Conservation (phyloP, 257 asterid genomes). For the Solanum bulbocastanum region DNA sequence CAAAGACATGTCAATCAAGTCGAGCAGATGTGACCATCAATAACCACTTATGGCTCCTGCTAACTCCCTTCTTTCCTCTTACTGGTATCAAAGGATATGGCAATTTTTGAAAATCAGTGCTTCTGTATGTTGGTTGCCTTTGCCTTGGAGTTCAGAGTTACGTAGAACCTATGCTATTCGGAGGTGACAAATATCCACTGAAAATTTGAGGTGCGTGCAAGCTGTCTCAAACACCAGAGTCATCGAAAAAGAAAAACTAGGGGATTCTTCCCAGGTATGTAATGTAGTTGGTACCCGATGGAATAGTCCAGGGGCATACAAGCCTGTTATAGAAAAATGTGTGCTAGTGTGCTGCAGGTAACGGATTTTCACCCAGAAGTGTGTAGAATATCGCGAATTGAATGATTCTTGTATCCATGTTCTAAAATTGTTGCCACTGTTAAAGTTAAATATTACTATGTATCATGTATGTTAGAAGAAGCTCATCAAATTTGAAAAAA, state of each 20-base stretch:
- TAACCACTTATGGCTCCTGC: neutral
- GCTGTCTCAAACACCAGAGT: neutral
- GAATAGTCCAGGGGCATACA: neutral
- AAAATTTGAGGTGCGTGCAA: neutral
- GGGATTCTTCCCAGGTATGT: neutral
- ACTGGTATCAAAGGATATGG: neutral
- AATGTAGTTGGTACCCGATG: neutral
- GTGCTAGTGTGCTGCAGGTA: neutral
- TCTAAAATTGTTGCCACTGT: neutral
- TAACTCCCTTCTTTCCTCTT: neutral
- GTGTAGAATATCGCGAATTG: neutral
- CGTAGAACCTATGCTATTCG: neutral
- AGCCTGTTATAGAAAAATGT: neutral
- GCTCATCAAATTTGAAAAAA: neutral
- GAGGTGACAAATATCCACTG: neutral
- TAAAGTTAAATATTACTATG: neutral
- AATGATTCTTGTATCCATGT: neutral
- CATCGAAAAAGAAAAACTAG: neutral
- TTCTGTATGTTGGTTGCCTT: neutral
- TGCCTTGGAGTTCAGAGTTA: neutral
- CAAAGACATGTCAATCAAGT: neutral
- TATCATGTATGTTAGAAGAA: neutral
- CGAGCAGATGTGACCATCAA: conserved; percentile 2
- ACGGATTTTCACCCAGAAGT: neutral
- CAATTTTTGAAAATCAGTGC: neutral